Evolutionary conservation across 208 protist species (phyloP).

Genomic region (Leishmania braziliensis): DNA sequence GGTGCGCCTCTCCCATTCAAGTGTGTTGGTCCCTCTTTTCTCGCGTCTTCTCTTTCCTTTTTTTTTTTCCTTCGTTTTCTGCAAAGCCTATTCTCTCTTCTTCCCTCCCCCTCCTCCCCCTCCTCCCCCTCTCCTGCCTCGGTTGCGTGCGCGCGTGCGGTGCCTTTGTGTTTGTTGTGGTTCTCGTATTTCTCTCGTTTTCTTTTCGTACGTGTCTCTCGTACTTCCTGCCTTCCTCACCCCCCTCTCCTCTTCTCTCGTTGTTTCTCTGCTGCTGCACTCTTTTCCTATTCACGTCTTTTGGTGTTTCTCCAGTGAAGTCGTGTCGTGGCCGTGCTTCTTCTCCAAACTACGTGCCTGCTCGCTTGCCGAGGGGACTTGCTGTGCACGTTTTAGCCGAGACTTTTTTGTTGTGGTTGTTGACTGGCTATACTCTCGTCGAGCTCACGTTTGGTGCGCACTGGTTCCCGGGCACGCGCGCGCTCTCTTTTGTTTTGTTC

Average conservation of each 20-base stretch:
- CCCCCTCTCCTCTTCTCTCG: too few species aligned
- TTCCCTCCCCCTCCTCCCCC: slow-evolving; percentile 1
- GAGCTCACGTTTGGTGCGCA: too few species aligned
- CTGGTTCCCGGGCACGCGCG: too few species aligned
- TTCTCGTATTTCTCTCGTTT: slow-evolving; percentile 2
- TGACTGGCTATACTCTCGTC: too few species aligned
- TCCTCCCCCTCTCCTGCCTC: not conserved
- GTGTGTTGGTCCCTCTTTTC: too few species aligned
- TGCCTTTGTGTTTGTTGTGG: not conserved
- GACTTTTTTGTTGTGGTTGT: too few species aligned
- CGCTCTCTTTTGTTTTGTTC: too few species aligned
- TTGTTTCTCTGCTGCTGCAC: not conserved
- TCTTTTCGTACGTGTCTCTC: slow-evolving; percentile 1
- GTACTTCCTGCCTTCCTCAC: not conserved
- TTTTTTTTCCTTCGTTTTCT: not conserved
- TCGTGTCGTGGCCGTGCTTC: not conserved
- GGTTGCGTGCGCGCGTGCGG: not conserved
- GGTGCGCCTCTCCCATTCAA: too few species aligned
- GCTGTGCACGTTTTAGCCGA: too few species aligned
- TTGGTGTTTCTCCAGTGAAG: not conserved
- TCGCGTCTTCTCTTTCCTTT: not conserved
- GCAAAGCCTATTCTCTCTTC: not conserved
- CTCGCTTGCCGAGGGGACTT: too few species aligned
- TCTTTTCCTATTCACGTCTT: not conserved
- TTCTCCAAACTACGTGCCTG: too few species aligned